Evolutionary conservation across 495 filamentous ascomycete genomes (phyloP).

Genomic region (Staphylotrichum longicolle): DNA sequence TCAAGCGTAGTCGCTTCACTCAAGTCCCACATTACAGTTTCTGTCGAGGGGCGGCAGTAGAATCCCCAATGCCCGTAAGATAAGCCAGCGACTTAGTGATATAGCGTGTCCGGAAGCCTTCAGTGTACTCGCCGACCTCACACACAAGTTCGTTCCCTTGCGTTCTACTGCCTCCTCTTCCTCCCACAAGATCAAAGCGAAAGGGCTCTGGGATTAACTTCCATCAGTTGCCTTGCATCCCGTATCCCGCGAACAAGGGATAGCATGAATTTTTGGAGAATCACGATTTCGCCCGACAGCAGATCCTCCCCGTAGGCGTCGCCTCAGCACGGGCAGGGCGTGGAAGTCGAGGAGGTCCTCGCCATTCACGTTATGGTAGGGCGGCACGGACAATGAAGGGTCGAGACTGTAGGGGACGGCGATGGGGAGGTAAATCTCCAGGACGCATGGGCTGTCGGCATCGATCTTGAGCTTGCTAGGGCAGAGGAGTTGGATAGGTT

Average conservation of each 20-base stretch:
- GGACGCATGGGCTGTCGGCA: constrained; percentile 5
- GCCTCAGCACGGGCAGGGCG: constrained; percentile 6
- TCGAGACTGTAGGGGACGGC: neutral
- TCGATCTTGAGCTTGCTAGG: constrained; percentile 4
- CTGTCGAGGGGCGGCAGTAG: neutral
- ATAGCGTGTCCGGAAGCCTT: neutral
- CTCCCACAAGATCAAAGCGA: neutral
- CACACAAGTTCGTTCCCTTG: neutral
- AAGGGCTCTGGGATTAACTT: constrained; percentile 1
- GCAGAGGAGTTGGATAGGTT: constrained; percentile 1
- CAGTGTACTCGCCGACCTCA: neutral
- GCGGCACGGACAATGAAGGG: constrained; percentile 3
- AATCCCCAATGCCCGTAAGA: neutral
- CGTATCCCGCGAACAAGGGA: neutral
- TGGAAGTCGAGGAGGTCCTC: neutral
- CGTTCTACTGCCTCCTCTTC: neutral
- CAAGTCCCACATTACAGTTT: neutral
- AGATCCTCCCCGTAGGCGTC: constrained; percentile 3
- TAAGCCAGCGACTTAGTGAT: neutral
- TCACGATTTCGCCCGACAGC: neutral
- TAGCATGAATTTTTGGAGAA: neutral
- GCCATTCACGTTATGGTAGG: neutral
- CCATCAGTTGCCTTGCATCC: neutral
- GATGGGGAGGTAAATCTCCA: constrained; percentile 5
- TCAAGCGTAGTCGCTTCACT: neutral